Conservation (phyloP, 768 basidiomycete genomes). For the Lactifluus pinguis region DNA sequence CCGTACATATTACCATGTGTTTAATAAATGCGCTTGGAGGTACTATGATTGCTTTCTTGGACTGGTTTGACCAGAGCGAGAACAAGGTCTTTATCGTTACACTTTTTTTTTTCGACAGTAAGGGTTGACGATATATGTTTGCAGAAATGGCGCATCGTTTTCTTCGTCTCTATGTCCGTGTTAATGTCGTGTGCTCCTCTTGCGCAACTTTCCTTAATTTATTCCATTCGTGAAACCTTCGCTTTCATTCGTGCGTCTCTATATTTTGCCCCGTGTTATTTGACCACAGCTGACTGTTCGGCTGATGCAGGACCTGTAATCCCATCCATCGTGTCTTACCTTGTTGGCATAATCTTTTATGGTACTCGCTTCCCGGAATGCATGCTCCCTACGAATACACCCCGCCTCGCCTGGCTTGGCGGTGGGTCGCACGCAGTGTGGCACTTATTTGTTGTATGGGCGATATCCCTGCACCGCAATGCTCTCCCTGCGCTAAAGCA, state of each 20-base stretch:
- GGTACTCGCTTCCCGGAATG: conserved; percentile 80
- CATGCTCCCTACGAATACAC: conserved; percentile 40
- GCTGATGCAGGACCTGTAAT: conserved; percentile 47
- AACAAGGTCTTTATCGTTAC: conserved; percentile 47
- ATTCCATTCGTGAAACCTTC: conserved; percentile 42
- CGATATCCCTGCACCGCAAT: conserved; percentile 58
- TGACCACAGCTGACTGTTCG: conserved; percentile 2
- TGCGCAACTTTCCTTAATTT: conserved; percentile 44
- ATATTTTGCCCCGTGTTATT: background rate
- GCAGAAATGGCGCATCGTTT: conserved; percentile 66
- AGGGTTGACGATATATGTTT: background rate
- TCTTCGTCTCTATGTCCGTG: conserved; percentile 71
- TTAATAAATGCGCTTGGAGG: conserved; percentile 65
- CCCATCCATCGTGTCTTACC: conserved; percentile 64
- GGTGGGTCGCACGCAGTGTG: conserved; percentile 81
- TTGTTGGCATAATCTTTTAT: conserved; percentile 74
- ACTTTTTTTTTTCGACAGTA: background rate
- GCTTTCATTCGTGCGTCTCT: conserved; percentile 45
- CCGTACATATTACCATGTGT: conserved; percentile 58
- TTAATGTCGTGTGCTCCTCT: conserved; percentile 41
- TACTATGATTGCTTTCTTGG: conserved; percentile 75
- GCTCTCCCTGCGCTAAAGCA: conserved; percentile 49
- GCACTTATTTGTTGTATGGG: conserved; percentile 75
- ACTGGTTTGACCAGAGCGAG: conserved; percentile 76
- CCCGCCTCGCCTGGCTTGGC: conserved; percentile 53